These are phyloP conservation scores for Talaromyces sp. DNA, from an alignment of 2,329 filamentous ascomycete genomes.

Conservation along the genomic window DNA sequence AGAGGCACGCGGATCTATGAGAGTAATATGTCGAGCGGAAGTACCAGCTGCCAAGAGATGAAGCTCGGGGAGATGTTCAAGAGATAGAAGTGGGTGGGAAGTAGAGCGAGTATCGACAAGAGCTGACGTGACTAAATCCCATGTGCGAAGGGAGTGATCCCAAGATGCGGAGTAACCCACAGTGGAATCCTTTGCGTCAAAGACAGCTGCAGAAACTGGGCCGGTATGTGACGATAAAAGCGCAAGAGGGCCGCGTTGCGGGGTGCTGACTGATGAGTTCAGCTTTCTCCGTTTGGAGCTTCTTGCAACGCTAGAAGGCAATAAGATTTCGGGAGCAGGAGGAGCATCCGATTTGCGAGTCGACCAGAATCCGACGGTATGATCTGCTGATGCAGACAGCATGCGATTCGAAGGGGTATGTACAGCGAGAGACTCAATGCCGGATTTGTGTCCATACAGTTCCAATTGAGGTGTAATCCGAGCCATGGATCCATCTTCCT, in stretches of 20 bases:
- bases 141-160: slow-evolving; percentile 86
- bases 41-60: slow-evolving; percentile 71
- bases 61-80: slow-evolving; percentile 68
- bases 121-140: slow-evolving; percentile 78
- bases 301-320: slow-evolving; percentile 63
- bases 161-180: slow-evolving; percentile 88
- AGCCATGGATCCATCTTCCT: slow-evolving; percentile 57
- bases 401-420: slow-evolving; percentile 72
- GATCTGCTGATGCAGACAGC: slow-evolving; percentile 80
- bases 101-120: slow-evolving; percentile 81
- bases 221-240: slow-evolving; percentile 69
- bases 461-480: slow-evolving; percentile 71
- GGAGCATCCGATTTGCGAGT: slow-evolving; percentile 73
- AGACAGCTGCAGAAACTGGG: slow-evolving; percentile 74
- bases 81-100: slow-evolving; percentile 75
- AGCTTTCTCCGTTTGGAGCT: slow-evolving; percentile 74
- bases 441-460: slow-evolving; percentile 75
- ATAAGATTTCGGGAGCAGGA: slow-evolving; percentile 64
- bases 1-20: slow-evolving; percentile 84
- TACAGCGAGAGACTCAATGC: slow-evolving; percentile 71
- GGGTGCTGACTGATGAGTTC: slow-evolving; percentile 54
- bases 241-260: slow-evolving; percentile 74
- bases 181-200: slow-evolving; percentile 79
- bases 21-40: slow-evolving; percentile 78
- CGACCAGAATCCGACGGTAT: slow-evolving; percentile 84